phyloP scores from a whole-genome alignment of 2,329 filamentous ascomycete genomes.

The Ascochyta viciae-villosae region DNA sequence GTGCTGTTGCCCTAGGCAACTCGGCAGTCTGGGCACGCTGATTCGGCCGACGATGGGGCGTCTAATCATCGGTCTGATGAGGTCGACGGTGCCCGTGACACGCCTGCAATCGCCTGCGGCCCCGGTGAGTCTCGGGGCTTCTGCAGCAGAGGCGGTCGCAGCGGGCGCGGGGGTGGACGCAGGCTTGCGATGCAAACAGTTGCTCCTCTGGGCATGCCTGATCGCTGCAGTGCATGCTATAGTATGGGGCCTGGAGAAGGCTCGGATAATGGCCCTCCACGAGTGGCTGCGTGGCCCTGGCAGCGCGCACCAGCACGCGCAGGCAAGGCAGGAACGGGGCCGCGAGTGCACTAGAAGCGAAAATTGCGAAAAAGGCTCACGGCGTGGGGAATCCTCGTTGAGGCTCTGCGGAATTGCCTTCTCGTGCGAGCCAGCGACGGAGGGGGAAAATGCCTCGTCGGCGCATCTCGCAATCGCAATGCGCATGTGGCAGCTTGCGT shows the following conservation, averaged over 20 bases:
- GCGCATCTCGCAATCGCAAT: not conserved
- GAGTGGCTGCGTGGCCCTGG: conserved; percentile 2
- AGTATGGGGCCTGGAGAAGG: conserved; percentile 16
- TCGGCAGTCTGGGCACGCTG: conserved; percentile 15
- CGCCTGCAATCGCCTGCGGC: conserved; percentile 12
- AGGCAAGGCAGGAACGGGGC: conserved; percentile 16
- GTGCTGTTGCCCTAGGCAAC: conserved; percentile 21
- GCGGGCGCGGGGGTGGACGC: conserved; percentile 20
- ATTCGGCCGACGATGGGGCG: conserved; percentile 17
- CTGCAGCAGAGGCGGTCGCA: conserved; percentile 7
- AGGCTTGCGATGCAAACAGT: conserved; percentile 21
- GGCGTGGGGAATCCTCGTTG: conserved; percentile 22
- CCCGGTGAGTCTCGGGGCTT: conserved; percentile 20
- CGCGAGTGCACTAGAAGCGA: conserved; percentile 13
- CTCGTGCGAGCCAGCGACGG: conserved; percentile 18
- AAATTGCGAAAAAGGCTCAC: conserved; percentile 19
- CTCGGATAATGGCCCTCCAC: conserved; percentile 4
- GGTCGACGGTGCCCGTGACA: not conserved
- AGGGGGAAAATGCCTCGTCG: conserved; percentile 21
- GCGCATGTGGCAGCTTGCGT: too few relatives aligned
- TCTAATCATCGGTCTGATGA: conserved; percentile 11
- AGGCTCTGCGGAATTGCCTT: conserved; percentile 19
- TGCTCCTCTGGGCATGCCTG: conserved; percentile 16
- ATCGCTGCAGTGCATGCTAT: conserved; percentile 9
- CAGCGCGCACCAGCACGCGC: conserved; percentile 2